Conservation (phyloP, 2,329 filamentous ascomycete genomes). For the Aspergillus tamarii region DNA sequence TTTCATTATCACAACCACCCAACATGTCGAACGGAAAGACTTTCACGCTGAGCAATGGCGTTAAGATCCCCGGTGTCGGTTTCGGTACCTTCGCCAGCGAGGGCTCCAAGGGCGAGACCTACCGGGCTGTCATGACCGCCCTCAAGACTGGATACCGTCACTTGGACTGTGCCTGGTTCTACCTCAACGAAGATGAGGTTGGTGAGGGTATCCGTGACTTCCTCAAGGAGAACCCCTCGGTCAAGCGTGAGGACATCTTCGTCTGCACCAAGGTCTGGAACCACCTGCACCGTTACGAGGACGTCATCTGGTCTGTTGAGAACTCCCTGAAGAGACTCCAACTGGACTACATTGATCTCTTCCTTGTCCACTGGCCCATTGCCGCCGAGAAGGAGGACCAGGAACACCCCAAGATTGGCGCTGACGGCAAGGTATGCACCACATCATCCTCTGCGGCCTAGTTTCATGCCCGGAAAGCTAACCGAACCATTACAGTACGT, state of each 20-base stretch:
- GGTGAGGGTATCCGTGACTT: slow-evolving; percentile 59
- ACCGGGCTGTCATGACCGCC: slow-evolving; percentile 56
- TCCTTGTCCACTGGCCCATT: slow-evolving; percentile 59
- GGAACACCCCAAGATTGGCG: slow-evolving; percentile 52
- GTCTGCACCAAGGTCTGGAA: slow-evolving; percentile 59
- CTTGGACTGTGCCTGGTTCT: slow-evolving; percentile 60
- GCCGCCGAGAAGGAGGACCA: slow-evolving; percentile 54
- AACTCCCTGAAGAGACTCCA: slow-evolving; percentile 67
- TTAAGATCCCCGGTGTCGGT: slow-evolving; percentile 64
- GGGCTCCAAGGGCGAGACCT: slow-evolving; percentile 62
- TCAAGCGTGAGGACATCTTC: slow-evolving; percentile 56
- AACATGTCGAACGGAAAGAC: slow-evolving; percentile 59
- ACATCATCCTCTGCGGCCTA: not conserved
- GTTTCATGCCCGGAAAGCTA: not conserved
- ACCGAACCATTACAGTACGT: slow-evolving; percentile 50
- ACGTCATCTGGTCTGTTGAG: slow-evolving; percentile 57
- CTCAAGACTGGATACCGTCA: slow-evolving; percentile 57
- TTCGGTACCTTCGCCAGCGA: slow-evolving; percentile 72
- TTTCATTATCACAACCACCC: slow-evolving; percentile 16
- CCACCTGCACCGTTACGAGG: slow-evolving; percentile 53
- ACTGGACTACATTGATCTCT: slow-evolving; percentile 73
- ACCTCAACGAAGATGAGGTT: slow-evolving; percentile 58
- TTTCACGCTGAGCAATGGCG: slow-evolving; percentile 60
- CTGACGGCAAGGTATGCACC: slow-evolving; percentile 53
- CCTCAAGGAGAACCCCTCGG: slow-evolving; percentile 50